Evolutionary conservation across 176 grass and related monocot species (phyloP), one percentile per base, ranked within the genome.

Genomic region (Oryza coarctata): DNA sequence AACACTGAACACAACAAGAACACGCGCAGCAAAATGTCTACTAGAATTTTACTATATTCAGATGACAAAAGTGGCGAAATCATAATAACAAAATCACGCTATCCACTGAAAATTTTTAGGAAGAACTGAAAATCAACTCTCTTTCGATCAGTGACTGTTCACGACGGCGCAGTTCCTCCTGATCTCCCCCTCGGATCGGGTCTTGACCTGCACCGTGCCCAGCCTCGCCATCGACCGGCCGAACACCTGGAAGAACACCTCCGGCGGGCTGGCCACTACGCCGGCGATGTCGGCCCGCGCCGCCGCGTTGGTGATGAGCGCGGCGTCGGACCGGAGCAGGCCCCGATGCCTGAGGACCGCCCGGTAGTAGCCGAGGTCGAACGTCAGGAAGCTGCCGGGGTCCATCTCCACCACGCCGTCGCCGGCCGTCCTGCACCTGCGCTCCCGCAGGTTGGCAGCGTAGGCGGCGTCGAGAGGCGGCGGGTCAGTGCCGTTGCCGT

Each of bases 321-420:
- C 75, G 5, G 88, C 92, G 67, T 98, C 95, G 2, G 95, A 98
- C 8, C 41, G 71, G 78, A 98, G 78, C 41, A 98, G 90, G 27
- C 82, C 87, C 74, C 87, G 60, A 82, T 88, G 84, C 85, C 86
- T 95, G 33, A 93, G 76, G 43, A 98, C 38, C 20, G 70, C 82
- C 12, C 86, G 81, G 86, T 98, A 95, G 85, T 98, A 95, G 27
- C 87, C 85, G 1, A 83, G 79, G 57, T 98, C 90, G 17, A 95
- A 95, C 12, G 90, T 95, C 18, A 91, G 65, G 88, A 75, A 82
- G 80, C 90, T 98, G 36, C 92, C 95, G 0, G 95, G 95, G 81
- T 98, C 95, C 95, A 98, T 94, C 84, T 98, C 95, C 25, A 91
- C 90, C 6, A 90, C 12, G 45, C 71, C 78, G 81, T 84, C 88